Conservation (phyloP, 257 asterid genomes). For the Misopates orontium region DNA sequence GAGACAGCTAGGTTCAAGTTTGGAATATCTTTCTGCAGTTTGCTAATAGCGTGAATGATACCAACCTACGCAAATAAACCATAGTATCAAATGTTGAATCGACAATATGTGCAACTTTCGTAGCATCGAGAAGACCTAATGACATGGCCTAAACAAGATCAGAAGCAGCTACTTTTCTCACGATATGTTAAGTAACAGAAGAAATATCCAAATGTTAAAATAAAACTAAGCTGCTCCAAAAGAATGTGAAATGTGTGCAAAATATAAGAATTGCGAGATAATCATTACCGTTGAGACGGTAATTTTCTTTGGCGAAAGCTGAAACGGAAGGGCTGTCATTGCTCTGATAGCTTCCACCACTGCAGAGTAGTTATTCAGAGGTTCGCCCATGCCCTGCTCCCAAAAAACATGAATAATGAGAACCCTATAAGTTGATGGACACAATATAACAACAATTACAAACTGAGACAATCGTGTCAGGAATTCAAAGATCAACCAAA, state of each 20-base stretch:
- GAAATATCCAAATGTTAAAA: not conserved
- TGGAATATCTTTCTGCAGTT: constrained; percentile 81
- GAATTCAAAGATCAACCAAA: constrained; percentile 11
- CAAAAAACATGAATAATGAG: constrained; percentile 8
- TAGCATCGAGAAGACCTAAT: not conserved
- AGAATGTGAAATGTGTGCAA: not conserved
- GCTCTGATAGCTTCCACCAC: constrained; percentile 81
- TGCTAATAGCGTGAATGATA: constrained; percentile 77
- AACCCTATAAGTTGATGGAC: constrained; percentile 4
- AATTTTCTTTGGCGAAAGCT: constrained; percentile 78
- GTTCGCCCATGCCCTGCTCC: constrained; percentile 96
- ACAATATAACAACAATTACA: constrained; percentile 13
- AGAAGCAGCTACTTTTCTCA: not conserved
- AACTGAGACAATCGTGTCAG: constrained; percentile 8
- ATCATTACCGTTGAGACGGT: constrained; percentile 80
- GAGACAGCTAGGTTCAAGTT: constrained; percentile 88
- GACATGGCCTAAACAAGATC: not conserved
- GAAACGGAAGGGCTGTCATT: constrained; percentile 86
- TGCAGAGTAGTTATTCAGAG: constrained; percentile 74
- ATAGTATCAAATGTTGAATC: not conserved
- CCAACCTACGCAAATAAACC: constrained; percentile 63
- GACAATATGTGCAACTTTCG: no score
- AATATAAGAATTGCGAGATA: constrained; percentile 1
- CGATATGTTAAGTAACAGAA: constrained; percentile 2
- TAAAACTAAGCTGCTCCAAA: constrained; percentile 1